These are phyloP conservation scores for Dianthus caryophyllus DNA, from an alignment of 148 eudicot species.

Conservation along the genomic window DNA sequence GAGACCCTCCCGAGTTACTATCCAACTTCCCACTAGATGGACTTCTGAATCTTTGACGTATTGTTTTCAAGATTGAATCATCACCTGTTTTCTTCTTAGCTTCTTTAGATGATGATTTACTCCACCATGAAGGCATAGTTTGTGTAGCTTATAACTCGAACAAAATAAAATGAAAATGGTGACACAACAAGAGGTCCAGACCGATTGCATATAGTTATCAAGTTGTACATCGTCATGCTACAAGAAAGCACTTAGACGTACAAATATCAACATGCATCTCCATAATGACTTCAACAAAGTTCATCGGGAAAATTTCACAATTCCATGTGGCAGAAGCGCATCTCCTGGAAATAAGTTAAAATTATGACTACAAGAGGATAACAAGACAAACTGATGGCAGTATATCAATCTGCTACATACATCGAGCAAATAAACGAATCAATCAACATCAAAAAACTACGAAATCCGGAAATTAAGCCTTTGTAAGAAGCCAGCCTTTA, in stretches of 20 bases:
- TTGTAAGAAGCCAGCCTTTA: not conserved
- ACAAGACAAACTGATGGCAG: not conserved
- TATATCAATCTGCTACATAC: not conserved
- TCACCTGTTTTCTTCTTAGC: conserved; percentile 67
- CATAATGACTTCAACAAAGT: conserved; percentile 4
- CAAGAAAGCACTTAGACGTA: not conserved
- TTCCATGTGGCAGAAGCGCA: conserved; percentile 12
- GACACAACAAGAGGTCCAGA: conserved; percentile 5
- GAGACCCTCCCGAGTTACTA: conserved; percentile 55
- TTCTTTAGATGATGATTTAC: conserved; percentile 81
- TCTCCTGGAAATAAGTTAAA: conserved; percentile 10
- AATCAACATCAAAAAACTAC: not conserved
- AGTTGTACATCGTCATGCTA: conserved; percentile 12
- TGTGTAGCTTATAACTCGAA: not conserved
- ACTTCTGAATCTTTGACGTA: conserved; percentile 56
- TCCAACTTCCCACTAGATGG: conserved; percentile 60
- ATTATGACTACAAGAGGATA: not conserved
- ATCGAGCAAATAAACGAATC: conserved; percentile 1
- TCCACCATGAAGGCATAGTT: conserved; percentile 94
- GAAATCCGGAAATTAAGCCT: not conserved
- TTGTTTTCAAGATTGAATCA: conserved; percentile 60
- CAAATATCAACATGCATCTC: conserved; percentile 12
- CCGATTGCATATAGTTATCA: conserved; percentile 18
- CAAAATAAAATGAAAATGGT: conserved; percentile 1
- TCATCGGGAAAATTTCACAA: conserved; percentile 8